These are phyloP conservation scores for Blastobotrys mokoenaii DNA, from an alignment of 805 yeast species.

Conservation along the genomic window DNA sequence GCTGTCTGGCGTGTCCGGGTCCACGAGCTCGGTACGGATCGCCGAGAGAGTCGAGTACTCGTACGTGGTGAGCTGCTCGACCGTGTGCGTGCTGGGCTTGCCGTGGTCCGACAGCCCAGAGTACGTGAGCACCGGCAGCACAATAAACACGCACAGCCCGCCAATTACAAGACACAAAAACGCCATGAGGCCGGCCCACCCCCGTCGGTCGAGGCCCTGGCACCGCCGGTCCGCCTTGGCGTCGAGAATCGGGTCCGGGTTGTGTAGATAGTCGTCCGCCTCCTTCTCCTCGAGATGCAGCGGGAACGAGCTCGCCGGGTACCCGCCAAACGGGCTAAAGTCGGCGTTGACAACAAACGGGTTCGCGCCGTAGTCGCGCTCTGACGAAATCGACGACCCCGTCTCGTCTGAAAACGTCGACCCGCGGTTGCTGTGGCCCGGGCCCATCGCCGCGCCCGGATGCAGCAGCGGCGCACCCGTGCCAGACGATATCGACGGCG, in stretches of 20 bases:
- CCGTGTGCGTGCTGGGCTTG: constrained; percentile 11
- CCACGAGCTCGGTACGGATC: constrained; percentile 53
- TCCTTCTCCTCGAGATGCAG: constrained; percentile 87
- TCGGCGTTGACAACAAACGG: constrained; percentile 32
- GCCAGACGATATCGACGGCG: constrained; percentile 16
- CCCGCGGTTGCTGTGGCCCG: constrained; percentile 7
- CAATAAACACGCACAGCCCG: constrained; percentile 58
- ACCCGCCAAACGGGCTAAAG: constrained; percentile 83
- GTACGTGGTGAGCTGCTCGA: constrained; percentile 45
- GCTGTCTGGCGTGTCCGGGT: constrained; percentile 58
- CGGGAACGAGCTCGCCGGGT: constrained; percentile 90
- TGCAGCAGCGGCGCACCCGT: constrained; percentile 15
- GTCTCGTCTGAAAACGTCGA: constrained; percentile 18
- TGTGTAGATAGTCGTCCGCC: constrained; percentile 89
- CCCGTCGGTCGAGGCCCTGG: constrained; percentile 30
- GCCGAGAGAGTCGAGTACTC: constrained; percentile 49
- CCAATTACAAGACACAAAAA: constrained; percentile 51
- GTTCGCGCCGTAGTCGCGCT: constrained; percentile 14
- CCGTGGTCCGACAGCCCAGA: constrained; percentile 46
- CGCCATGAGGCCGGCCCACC: constrained; percentile 27
- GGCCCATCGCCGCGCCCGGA: constrained; percentile 1
- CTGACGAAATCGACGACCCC: constrained; percentile 16
- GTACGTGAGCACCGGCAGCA: constrained; percentile 78
- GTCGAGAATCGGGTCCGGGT: constrained; percentile 92
- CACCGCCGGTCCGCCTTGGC: constrained; percentile 58